Evolutionary conservation across 192 early-diverging fungal genomes (phyloP), one percentile per base, ranked within the genome.

Genomic region (Entomortierella parvispora): DNA sequence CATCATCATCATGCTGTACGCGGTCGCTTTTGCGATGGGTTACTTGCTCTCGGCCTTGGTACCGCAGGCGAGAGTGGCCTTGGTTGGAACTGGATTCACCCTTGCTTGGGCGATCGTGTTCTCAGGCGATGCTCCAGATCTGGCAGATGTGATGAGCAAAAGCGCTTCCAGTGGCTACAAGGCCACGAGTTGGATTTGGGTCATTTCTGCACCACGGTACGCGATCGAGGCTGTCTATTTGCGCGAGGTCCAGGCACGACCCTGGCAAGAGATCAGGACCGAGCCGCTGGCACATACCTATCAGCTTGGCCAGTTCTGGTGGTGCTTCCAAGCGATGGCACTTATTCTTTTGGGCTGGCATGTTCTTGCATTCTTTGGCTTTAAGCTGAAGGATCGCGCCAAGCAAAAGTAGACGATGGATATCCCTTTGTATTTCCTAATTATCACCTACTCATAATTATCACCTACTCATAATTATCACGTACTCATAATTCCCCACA

Each of bases 211-310:
- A 3, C 89, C 87, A 17, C 75, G 89, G 25, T 90, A 85, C 78
- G 83, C 83, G 3, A 85, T 90, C 60, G 89, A 90, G 49, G 83
- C 89, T 17, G 74, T 83, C 15, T 90, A 84, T 51, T 50, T 90
- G 44, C 71, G 79, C 42, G 89, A 90, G 58, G 55, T 88, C 11
- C 45, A 68, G 15, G 79, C 83, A 6, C 34, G 78, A 46, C 53
- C 59, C 3, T 85, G 68, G 75, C 26, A 61, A 18, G 81, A 82
- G 54, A 85, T 77, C 44, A n/a, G 47, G 26, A 57, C 25, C 12
- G 51, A 33, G n/a, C 55, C 58, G 12, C 40, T 83, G 18, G 49
- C 51, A 18, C 65, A 88, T 34, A 75, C 60, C 4, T 87, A 89
- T 65, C 48, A 72, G 25, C 46, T 80, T 45, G 63, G 56, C 4